Conservation (phyloP, 352 stramenopile species). For the Phytophthora syringae region DNA sequence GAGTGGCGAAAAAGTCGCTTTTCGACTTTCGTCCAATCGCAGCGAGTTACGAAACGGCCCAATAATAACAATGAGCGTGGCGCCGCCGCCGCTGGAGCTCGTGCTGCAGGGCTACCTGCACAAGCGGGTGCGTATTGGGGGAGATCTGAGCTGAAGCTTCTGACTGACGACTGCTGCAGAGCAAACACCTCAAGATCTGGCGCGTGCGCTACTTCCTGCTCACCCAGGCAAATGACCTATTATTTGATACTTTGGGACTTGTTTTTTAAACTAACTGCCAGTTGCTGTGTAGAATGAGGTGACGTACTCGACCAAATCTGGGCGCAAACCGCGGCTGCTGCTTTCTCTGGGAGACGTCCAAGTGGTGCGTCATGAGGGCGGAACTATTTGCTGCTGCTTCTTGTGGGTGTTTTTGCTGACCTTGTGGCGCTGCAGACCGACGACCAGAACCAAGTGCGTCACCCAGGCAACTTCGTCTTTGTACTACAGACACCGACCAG, state of each 20-base stretch:
- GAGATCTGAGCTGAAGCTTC: not conserved
- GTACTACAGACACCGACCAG: slow-evolving; percentile 60
- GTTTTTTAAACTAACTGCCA: no score
- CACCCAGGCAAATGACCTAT: slow-evolving; percentile 57
- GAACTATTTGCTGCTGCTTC: not conserved
- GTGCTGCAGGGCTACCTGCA: slow-evolving; percentile 87
- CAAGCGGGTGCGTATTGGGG: slow-evolving; percentile 60
- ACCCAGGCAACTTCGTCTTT: slow-evolving; percentile 82
- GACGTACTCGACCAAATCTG: slow-evolving; percentile 84
- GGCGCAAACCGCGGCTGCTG: slow-evolving; percentile 69
- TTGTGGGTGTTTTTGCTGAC: not conserved
- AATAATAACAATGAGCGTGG: slow-evolving; percentile 61
- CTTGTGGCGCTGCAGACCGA: slow-evolving; percentile 55
- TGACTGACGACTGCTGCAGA: slow-evolving; percentile 46
- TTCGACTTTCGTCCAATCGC: slow-evolving; percentile 1
- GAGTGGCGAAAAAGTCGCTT: slow-evolving; percentile 1
- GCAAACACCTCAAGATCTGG: slow-evolving; percentile 87
- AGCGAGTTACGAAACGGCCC: not conserved
- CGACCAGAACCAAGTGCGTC: slow-evolving; percentile 81
- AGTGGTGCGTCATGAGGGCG: slow-evolving; percentile 56
- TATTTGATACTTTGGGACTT: no score
- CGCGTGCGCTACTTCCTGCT: slow-evolving; percentile 89
- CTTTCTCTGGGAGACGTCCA: slow-evolving; percentile 57
- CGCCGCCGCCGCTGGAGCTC: slow-evolving; percentile 46
- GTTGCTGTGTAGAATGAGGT: slow-evolving; percentile 56